These are phyloP conservation scores for Fusarium miscanthi DNA, from an alignment of 2,329 filamentous ascomycete genomes.

Conservation along the genomic window DNA sequence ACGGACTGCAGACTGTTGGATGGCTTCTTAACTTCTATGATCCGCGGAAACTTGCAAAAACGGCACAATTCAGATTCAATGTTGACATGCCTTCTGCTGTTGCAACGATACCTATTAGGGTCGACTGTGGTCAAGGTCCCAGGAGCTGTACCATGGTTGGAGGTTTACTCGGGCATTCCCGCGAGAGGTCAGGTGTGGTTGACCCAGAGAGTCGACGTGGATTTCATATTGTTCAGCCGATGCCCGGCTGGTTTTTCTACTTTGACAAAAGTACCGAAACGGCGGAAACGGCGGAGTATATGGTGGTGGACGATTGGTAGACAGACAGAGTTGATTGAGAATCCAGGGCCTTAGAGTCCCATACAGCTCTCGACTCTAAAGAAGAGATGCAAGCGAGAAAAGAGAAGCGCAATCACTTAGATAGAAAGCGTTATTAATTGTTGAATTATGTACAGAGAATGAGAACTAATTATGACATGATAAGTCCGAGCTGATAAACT, in stretches of 20 bases:
- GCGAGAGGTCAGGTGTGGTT: rapidly evolving
- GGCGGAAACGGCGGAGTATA: too few relatives aligned
- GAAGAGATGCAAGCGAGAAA: neutral
- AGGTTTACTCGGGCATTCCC: neutral
- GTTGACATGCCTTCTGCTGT: neutral
- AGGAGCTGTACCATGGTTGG: neutral
- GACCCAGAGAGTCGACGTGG: too few relatives aligned
- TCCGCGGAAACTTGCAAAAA: too few relatives aligned
- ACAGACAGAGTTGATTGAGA: neutral
- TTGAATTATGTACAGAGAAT: neutral
- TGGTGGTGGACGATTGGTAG: too few relatives aligned
- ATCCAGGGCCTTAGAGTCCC: neutral
- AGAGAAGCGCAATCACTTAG: neutral
- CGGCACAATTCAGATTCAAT: neutral
- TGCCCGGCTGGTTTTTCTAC: neutral
- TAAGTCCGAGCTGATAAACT: neutral
- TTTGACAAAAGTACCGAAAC: neutral
- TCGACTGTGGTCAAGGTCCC: rapidly evolving
- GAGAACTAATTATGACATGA: neutral
- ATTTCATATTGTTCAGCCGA: neutral
- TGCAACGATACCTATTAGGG: neutral
- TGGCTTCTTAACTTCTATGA: neutral
- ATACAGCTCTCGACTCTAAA: rapidly evolving
- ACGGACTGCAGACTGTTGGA: neutral
- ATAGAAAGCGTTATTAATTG: too few relatives aligned